A percentile compares a stretch with the other conserved stretches of the same genome.
Conservation (phyloP, 176 grass and related monocot genomes). For the Eragrostis nindensis region DNA sequence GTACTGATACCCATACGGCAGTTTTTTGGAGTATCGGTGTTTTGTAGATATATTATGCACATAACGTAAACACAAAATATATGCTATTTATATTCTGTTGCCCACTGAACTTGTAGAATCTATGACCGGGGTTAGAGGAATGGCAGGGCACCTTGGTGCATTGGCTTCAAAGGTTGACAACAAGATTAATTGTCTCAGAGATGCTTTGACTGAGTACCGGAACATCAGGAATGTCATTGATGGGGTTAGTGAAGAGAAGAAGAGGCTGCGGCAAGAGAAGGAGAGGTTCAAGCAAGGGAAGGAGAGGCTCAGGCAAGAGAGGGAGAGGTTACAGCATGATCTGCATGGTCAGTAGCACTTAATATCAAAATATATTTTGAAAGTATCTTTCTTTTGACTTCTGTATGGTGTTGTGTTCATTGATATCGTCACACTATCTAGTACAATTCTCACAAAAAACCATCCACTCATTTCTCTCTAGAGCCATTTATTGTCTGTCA, state of each 20-base stretch:
- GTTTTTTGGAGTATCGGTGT: no score
- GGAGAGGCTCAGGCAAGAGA: conserved; percentile 2
- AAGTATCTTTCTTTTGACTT: neutral
- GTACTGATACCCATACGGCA: no score
- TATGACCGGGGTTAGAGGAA: neutral
- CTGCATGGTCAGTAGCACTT: conserved; percentile 10
- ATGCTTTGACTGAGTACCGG: neutral
- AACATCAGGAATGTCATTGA: conserved; percentile 20
- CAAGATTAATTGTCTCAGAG: conserved; percentile 17
- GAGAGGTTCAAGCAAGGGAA: conserved; percentile 22
- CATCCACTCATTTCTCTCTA: neutral
- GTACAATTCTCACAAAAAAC: neutral
- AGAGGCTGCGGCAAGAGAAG: conserved; percentile 29
- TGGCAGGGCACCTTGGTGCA: neutral
- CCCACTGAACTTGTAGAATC: neutral
- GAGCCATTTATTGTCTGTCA: neutral
- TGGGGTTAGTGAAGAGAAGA: conserved; percentile 14
- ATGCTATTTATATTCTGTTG: conserved; percentile 13
- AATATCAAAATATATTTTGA: neutral
- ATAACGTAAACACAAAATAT: neutral
- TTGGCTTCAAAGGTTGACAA: conserved; percentile 28
- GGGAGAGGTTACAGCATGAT: conserved; percentile 18
- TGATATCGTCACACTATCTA: neutral
- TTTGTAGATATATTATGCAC: neutral
- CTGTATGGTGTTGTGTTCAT: neutral